Evolutionary conservation across 139 green algal genomes (phyloP), one percentile per base, ranked within the genome.

Genomic region (Ostreobium quekettii): DNA sequence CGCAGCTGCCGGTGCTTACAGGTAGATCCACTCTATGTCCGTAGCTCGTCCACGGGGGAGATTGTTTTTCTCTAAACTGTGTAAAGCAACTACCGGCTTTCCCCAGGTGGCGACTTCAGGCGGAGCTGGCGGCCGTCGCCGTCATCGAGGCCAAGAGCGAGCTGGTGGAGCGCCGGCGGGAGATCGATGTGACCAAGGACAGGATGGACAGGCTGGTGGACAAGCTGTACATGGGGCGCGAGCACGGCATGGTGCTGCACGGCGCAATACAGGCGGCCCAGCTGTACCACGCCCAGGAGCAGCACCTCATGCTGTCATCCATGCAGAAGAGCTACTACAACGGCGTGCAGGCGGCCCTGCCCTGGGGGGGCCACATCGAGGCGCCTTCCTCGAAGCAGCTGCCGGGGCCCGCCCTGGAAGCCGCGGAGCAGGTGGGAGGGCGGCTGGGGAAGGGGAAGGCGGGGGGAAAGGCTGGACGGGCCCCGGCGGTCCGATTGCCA

Each of bases 181-280:
- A 91, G 69, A 62, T 91, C 36, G 83, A 88, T 48, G 33, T 36
- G n/a, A 89, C 85, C 48, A 87, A 87, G 63, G 78, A 87, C 48
- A 86, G 84, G 57, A 88, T 91, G 83, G 83, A 91, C 73, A 66
- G 60, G 1, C 66, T 91, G 48, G 61, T 91, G 64, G 85, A 91
- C 32, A 87, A 85, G 65, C 75, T 91, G 33, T 81, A 85, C 64
- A 67, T 71, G 0, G 74, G 76, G 1, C 65, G 82, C 5, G 82
- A 89, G 60, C 72, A 71, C 0, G 82, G 82, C 35, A 72, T 89
- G 6, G 82, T 86, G 64, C 74, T 89, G 67, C 71, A 58, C 4
- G 78, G 80, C 0, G 78, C 80, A 4, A 86, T 90, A 2, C 78
- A 65, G 0, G 75, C 76, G 0, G 70, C 70, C 11, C 64, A 76